Base-by-base conservation (phyloP, 768 basidiomycete genomes). In the Trametes meyenii region DNA sequence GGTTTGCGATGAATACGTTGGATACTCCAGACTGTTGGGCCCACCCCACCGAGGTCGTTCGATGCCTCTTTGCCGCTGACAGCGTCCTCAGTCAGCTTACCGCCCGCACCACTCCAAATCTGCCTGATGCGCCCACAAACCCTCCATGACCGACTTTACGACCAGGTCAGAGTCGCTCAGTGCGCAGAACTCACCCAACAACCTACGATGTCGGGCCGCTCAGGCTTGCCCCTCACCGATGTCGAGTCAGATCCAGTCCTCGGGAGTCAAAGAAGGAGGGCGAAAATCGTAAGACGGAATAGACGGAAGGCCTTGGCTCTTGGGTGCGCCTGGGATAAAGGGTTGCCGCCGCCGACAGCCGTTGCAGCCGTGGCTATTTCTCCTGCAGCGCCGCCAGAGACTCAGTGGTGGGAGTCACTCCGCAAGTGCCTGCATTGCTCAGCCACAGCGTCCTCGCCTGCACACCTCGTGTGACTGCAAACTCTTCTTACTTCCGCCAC, bases 221-320 rank as follows among this genome's bases (percentile, higher is more conserved):
- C 48, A 48, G 56, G 39, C 6, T 33, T 19, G 16, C 13, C 29
- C 23, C 40, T 16, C 49, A 58, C 50, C 57, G 57, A 58, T 46
- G 13, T 57, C 23, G 48, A 50, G 40, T 58, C 57, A 58, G 57
- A 58, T 50, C 57, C 26, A 58, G 57, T 42, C 39, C 11, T n/a
- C 35, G 12, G 33, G 29, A 43, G 16, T 24, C 13, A 33, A 19
- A 42, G 21, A 24, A 50, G 38, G 33, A 14, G 23, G 21, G 46
- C 26, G 38, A 43, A 58, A 19, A 29, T 58, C 49, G 57, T 43
- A 43, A 50, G 49, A 58, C 57, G 57, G 57, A 50, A 43, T n/a
- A 5, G 40, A 43, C 57, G 57, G 57, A 50, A 40, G 39, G 57
- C 57, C 57, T 50, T 50, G 10, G 40, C n/a, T 13, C 29, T 17